Evolutionary conservation across 73 alveolate genomes (phyloP), one percentile per base, ranked within the genome.

Genomic region (Tetrahymena borealis): DNA sequence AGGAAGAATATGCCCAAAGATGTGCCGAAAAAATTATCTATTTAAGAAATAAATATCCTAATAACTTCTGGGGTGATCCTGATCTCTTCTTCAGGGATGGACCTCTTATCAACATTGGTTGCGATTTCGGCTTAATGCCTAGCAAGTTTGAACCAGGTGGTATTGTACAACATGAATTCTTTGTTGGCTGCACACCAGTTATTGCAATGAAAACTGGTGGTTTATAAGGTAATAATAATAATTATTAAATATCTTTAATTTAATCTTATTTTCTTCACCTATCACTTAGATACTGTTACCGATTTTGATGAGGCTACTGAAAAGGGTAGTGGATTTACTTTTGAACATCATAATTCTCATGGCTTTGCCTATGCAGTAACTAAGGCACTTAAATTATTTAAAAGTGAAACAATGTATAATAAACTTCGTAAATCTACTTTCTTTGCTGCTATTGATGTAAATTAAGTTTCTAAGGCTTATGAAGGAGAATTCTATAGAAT

Each of bases 71-170:
- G 99, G 99, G 99, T 2, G 99, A 96, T 78, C 99, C 99, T 16
- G 98, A 97, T 79, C 97, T 96, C 91, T 99, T 98, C 98, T 99
- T 99, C 93, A 96, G 97, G 24, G 99, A 98, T 91, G 99, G 99
- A 11, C 97, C 99, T 13, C 90, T 97, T 39, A 97, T 99, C 28
- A 98, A 98, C 94, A 95, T 98, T 37, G 99, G 99, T 3, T 92
- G 98, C 91, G 99, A 99, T 94, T 99, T 96, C 94, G 99, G 99
- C 32, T 92, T 99, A 78, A 99, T 99, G 99, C 99, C 99, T 40
- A 95, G 99, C 7, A 90, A 95, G 78, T 99, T 99, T 91, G 99
- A 99, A 93, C 99, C 99, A 20, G 99, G 99, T 78, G 99, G 99
- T 90, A 99, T 99, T 35, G 99, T 99, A 7, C 97, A 99, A 91